A percentile compares a stretch with the other conserved stretches of the same genome.
These are phyloP conservation scores for Colletotrichum scovillei DNA, from an alignment of 2,329 filamentous ascomycete genomes.

Conservation along the genomic window DNA sequence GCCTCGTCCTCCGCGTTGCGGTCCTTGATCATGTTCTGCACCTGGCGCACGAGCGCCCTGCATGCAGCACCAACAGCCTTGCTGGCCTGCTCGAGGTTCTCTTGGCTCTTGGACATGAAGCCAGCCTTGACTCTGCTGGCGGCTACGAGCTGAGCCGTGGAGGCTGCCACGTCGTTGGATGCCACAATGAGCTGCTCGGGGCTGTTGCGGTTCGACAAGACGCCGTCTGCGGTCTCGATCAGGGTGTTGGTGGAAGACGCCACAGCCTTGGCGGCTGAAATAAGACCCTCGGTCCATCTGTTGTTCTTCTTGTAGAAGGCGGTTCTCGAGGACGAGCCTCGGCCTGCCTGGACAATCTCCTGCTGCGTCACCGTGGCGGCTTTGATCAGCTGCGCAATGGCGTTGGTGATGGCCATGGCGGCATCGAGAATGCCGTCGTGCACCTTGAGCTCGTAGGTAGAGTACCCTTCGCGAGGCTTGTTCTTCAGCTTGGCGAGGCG, in stretches of 20 bases:
- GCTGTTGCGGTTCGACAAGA: slow-evolving; percentile 90
- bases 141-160: slow-evolving; percentile 95
- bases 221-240: slow-evolving; percentile 97
- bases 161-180: slow-evolving; percentile 95
- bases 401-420: slow-evolving; percentile 91
- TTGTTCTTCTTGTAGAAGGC: slow-evolving; percentile 99
- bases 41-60: slow-evolving; percentile 87
- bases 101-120: slow-evolving; percentile 98
- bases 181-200: slow-evolving; percentile 98
- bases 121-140: slow-evolving; percentile 96
- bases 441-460: slow-evolving; percentile 95
- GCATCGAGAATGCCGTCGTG: slow-evolving; percentile 96
- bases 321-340: slow-evolving; percentile 86
- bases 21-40: slow-evolving; percentile 93
- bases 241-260: slow-evolving; percentile 93
- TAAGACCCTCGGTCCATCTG: slow-evolving; percentile 97
- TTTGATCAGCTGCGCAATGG: slow-evolving; percentile 94
- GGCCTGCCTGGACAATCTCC: slow-evolving; percentile 94
- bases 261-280: slow-evolving; percentile 96
- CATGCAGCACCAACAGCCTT: slow-evolving; percentile 94
- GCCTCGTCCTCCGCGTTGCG: slow-evolving; percentile 82
- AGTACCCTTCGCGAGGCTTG: slow-evolving; percentile 95
- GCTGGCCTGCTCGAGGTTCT: slow-evolving; percentile 88
- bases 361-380: slow-evolving; percentile 93
- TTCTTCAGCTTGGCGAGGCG: slow-evolving; percentile 92